A percentile compares a stretch with the other conserved stretches of the same genome.
Conservation (phyloP, 2,329 filamentous ascomycete species). For the Hypomyces perniciosus region DNA sequence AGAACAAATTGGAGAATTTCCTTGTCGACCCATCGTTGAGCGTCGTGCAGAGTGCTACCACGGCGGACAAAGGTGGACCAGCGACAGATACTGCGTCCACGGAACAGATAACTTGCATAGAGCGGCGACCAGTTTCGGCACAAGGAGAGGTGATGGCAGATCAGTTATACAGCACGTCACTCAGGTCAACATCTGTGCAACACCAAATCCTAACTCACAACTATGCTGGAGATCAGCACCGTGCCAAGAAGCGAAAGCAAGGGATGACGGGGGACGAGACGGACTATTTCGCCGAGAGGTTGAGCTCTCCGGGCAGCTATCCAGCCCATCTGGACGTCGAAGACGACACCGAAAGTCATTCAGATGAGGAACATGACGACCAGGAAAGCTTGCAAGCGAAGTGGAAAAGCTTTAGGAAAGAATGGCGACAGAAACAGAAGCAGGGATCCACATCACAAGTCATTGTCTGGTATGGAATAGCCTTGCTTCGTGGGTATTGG, state of each 20-base stretch:
- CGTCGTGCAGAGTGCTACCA: slow-evolving; percentile 20
- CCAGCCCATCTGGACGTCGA: slow-evolving; percentile 20
- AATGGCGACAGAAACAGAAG: slow-evolving; percentile 13
- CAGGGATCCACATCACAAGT: slow-evolving; percentile 9
- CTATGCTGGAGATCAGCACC: not conserved
- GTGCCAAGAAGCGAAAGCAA: not conserved
- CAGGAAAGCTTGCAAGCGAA: not conserved
- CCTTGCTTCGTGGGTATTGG: slow-evolving; percentile 29
- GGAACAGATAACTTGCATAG: slow-evolving; percentile 6
- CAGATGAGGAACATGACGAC: not conserved
- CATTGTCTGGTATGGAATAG: slow-evolving; percentile 1
- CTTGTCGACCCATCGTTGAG: slow-evolving; percentile 20
- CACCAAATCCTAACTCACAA: not conserved
- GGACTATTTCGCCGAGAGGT: not conserved
- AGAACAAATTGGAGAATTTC: slow-evolving; percentile 16
- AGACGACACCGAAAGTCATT: slow-evolving; percentile 27
- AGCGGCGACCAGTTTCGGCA: not conserved
- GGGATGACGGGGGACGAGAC: not conserved
- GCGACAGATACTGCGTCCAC: slow-evolving; percentile 8
- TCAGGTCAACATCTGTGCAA: slow-evolving; percentile 21
- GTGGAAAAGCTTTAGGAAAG: not conserved
- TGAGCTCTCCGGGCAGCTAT: slow-evolving; percentile 23
- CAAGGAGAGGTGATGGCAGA: not conserved
- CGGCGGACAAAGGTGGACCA: slow-evolving; percentile 13
- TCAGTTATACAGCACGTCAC: slow-evolving; percentile 19